Evolutionary conservation across 2,329 filamentous ascomycete genomes (phyloP), one percentile per base, ranked within the genome.

Genomic region (Aurifilum marmelostoma): DNA sequence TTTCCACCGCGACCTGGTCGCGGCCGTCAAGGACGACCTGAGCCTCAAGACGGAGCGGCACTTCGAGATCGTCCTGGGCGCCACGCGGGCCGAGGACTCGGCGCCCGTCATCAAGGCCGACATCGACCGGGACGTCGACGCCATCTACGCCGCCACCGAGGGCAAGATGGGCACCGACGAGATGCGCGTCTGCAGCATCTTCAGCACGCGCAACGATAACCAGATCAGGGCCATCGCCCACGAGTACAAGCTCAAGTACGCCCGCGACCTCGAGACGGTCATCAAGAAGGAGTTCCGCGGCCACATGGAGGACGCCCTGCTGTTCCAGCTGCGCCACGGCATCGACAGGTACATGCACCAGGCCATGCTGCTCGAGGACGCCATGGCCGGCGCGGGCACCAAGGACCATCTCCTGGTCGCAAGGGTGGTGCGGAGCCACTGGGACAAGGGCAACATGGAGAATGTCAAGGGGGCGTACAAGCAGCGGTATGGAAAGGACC

Each of bases 381-480:
- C 91, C 21, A 98, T 98, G 95, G 86, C 88, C 1, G 96, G 95
- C 0, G 75, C 91, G 72, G 95, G 95, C 2, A 98, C 96, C 14
- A 95, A 96, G 79, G 94, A 99, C 72, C 83, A 89, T 41, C 83
- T 94, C 11, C 85, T 98, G 3, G 87, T 97, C 21, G 86, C 90
- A 37, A 86, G 94, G n/a, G 85, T 96, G 4, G 88, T 97, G 1
- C 86, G 92, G 29, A 85, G 88, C 63, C 95, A 98, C 79, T 98
- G 95, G 95, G 89, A 97, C 76, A 85, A 85, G 50, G 84, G 83
- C 67, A 88, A 92, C 73, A 84, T 97, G 83, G 87, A 89, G 64
- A 91, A 92, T 73, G 91, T 97, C 68, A 94, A 92, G 80, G 86
- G 84, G 0, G 93, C 92, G 12, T 98, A 94, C 79, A 84, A 89